Conservation (phyloP, 2,329 filamentous ascomycete species). For the Hymenoscyphus scutula region DNA sequence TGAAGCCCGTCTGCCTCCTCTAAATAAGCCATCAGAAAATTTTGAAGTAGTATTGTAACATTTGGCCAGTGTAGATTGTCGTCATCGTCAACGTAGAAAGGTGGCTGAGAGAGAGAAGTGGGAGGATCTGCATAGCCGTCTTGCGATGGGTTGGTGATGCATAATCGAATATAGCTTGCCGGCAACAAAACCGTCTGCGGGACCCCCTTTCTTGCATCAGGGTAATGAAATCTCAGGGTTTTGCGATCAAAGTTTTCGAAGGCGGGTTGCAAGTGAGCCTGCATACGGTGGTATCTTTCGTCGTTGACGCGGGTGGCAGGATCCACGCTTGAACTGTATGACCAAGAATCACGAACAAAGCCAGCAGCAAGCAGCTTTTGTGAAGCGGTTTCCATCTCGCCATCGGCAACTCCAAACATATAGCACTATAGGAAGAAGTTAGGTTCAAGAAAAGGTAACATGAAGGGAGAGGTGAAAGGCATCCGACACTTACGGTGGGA, state of each 20-base stretch:
- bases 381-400: no score
- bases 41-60: constrained; percentile 7
- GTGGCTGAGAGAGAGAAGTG: constrained; percentile 5
- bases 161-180: constrained; percentile 5
- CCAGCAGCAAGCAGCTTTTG: no score
- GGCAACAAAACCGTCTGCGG: constrained; percentile 5
- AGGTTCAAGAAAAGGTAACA: no score
- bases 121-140: constrained; percentile 6
- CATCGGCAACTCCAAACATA: no score
- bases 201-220: constrained; percentile 4
- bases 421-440: no score
- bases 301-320: no score
- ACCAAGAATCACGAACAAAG: no score
- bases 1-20: background rate
- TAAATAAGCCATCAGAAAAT: constrained; percentile 6
- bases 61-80: constrained; percentile 7
- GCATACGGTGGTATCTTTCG: background rate
- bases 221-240: constrained; percentile 7
- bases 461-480: no score
- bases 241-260: constrained; percentile 8
- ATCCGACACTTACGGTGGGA: constrained; percentile 2
- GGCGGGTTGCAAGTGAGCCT: constrained; percentile 4
- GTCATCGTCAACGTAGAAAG: constrained; percentile 5
- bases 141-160: constrained; percentile 7
- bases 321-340: no score